Conservation (phyloP, 495 filamentous ascomycete genomes). For the Beverwykella pulmonaria region DNA sequence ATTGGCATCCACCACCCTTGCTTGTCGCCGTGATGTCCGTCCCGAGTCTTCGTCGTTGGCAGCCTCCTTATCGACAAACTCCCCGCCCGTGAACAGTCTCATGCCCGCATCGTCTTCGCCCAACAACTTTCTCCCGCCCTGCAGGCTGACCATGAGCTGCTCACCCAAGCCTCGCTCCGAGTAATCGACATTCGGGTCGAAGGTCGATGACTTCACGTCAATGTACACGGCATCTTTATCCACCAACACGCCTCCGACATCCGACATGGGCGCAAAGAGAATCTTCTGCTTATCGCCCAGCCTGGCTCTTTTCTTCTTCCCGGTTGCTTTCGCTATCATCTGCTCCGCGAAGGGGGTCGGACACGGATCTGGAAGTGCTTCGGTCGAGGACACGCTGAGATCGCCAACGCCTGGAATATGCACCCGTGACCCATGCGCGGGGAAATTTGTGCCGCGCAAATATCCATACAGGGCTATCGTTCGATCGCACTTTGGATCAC, state of each 20-base stretch:
- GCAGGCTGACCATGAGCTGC: constrained; percentile 86
- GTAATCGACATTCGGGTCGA: constrained; percentile 68
- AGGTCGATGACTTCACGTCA: constrained; percentile 73
- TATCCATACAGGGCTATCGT: constrained; percentile 92
- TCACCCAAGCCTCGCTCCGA: constrained; percentile 85
- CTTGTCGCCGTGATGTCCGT: constrained; percentile 68
- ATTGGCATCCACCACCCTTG: constrained; percentile 64
- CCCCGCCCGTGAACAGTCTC: constrained; percentile 77
- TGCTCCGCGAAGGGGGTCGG: constrained; percentile 91
- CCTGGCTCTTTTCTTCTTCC: constrained; percentile 72
- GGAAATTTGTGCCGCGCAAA: constrained; percentile 92
- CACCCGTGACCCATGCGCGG: constrained; percentile 79
- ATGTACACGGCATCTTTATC: constrained; percentile 83
- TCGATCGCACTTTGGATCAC: constrained; percentile 84
- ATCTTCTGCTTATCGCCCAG: constrained; percentile 95
- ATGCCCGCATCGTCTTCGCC: constrained; percentile 80
- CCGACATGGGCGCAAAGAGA: constrained; percentile 95
- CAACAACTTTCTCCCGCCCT: constrained; percentile 78
- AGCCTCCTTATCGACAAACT: constrained; percentile 62
- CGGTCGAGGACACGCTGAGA: constrained; percentile 78
- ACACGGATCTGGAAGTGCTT: constrained; percentile 89
- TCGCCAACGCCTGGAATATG: constrained; percentile 97
- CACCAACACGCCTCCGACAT: constrained; percentile 87
- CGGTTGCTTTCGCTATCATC: constrained; percentile 75
- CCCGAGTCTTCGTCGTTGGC: constrained; percentile 61